phyloP scores from a whole-genome alignment of 345 rosid genomes.

The Hirschfeldia incana region DNA sequence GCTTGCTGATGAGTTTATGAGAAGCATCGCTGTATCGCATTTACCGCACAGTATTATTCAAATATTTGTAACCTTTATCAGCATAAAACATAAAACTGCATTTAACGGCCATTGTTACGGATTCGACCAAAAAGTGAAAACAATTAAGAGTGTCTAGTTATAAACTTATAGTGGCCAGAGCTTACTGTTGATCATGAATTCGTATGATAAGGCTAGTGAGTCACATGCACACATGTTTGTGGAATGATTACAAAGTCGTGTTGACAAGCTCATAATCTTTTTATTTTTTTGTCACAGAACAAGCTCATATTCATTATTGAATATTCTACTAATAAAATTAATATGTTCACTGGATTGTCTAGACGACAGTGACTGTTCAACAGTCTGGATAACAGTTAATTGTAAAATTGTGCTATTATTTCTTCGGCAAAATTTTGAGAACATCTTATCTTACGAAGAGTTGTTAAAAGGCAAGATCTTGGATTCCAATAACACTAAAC shows the following conservation, averaged over 20 bases:
- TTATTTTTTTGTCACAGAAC: no score
- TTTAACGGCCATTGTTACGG: constrained; percentile 12
- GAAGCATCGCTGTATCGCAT: constrained; percentile 30
- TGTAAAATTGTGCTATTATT: no score
- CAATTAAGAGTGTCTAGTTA: neutral
- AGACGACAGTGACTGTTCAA: constrained; percentile 9
- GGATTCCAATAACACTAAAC: no score
- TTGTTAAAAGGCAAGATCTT: no score
- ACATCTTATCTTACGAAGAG: no score
- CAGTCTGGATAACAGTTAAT: neutral
- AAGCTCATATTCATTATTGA: constrained; percentile 9
- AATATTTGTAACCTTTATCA: constrained; percentile 26
- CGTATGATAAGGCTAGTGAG: constrained; percentile 31
- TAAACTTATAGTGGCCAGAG: constrained; percentile 24
- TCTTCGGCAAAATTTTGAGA: no score
- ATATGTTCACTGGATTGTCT: constrained; percentile 1
- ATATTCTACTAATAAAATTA: neutral
- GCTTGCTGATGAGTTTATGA: constrained; percentile 18
- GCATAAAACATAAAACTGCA: constrained; percentile 17
- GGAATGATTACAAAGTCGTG: constrained; percentile 24
- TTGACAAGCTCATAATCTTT: neutral
- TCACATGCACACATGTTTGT: constrained; percentile 29
- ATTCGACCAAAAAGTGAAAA: constrained; percentile 15
- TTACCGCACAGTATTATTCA: constrained; percentile 19
- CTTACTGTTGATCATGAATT: constrained; percentile 16